phyloP scores from a whole-genome alignment of 2,329 filamentous ascomycete genomes.

The Penicillium sp. region DNA sequence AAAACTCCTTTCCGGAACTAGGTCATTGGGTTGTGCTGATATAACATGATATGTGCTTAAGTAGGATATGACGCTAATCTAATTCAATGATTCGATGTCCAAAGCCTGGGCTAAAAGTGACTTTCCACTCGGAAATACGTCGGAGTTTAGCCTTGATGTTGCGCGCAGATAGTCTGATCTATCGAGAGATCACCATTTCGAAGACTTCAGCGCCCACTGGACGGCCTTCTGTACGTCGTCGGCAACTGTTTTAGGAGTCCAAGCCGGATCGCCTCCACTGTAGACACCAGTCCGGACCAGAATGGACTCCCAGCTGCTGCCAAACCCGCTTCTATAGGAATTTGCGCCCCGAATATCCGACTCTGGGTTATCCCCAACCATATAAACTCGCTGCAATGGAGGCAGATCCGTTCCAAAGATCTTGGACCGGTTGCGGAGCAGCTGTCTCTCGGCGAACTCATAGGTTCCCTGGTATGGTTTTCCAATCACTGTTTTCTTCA shows the following conservation, averaged over 20 bases:
- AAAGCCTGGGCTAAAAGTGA: background rate
- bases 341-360: conserved; percentile 91
- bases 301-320: conserved; percentile 76
- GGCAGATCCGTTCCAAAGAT: conserved; percentile 47
- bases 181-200: conserved; percentile 39
- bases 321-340: conserved; percentile 67
- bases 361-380: conserved; percentile 90
- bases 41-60: background rate
- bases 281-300: conserved; percentile 84
- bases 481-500: conserved; percentile 73
- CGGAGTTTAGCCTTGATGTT: background rate
- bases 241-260: conserved; percentile 67
- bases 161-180: background rate
- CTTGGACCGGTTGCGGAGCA: conserved; percentile 63
- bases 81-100: background rate
- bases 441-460: conserved; percentile 76
- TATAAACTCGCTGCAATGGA: conserved; percentile 78
- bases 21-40: background rate
- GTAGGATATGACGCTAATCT: background rate
- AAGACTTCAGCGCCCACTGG: conserved; percentile 70
- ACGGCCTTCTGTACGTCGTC: conserved; percentile 79
- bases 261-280: conserved; percentile 59
- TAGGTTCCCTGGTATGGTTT: conserved; percentile 83
- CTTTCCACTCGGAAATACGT: background rate
- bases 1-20: no score